Base-by-base conservation (phyloP, 495 filamentous ascomycete genomes). In the Xylaria acuta region DNA sequence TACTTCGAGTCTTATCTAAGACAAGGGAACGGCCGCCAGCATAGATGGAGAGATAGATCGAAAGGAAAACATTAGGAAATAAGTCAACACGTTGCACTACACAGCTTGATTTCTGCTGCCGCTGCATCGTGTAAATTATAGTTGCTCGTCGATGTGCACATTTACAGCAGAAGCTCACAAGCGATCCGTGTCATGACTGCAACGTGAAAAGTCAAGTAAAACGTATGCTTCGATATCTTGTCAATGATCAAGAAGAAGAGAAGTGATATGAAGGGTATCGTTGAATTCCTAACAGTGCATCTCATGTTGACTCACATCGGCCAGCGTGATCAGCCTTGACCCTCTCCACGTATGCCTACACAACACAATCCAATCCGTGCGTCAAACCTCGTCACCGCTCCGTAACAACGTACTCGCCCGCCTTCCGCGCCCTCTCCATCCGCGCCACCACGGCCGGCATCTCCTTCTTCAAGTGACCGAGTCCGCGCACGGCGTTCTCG, bases 361-460 rank as follows among this genome's bases (percentile, higher is more conserved):
- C 38, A 18, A n/a, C 40, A 41, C n/a, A 18, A 22, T 27, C 11
- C 16, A 36, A 38, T 38, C 3, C 36, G 3, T 38, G 45, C 45
- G 7, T 20, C 45, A 22, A 18, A 5, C 45, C 18, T 49, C 20
- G n/a, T 76, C 78, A 84, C 77, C 80, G 80, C 72, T 79, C 80
- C 32, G 79, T 80, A 60, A 81, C 75, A 4, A 85, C 84, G 79
- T 88, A 88, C 72, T 89, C 89, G 56, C 90, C 93, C 64, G 92
- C 93, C 60, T 86, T 86, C 72, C 86, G 84, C 65, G 92, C 93
- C 82, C 93, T 86, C 84, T 96, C 93, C 82, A 93, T 89, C 82
- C 88, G 91, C 59, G 92, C 93, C 70, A 94, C 88, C 49, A 90
- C 90, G 64, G 90, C 89, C 51, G 91, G 89, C 83, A 94, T 84